Evolutionary conservation across 441 rosid genomes (phyloP).

Genomic region (Brassica hybrid): DNA sequence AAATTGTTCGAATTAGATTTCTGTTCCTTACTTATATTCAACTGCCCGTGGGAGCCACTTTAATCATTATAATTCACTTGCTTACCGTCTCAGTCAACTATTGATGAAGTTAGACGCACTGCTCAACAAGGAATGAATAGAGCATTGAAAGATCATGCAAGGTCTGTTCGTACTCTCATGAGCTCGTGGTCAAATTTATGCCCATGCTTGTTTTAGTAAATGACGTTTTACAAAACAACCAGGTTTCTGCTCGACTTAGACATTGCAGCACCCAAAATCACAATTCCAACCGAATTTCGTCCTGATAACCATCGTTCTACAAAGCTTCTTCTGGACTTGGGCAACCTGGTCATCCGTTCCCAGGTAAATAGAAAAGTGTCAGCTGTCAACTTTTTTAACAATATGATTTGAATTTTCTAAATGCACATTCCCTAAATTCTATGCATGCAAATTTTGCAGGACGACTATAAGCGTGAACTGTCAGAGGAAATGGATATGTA

Average conservation of each 20-base stretch:
- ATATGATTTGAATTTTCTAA: conserved; percentile 17
- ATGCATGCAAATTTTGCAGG: conserved; percentile 58
- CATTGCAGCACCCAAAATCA: conserved; percentile 99
- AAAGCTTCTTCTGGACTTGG: conserved; percentile 95
- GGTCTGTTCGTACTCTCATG: conserved; percentile 53
- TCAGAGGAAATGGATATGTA: conserved; percentile 73
- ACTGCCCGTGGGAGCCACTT: conserved; percentile 16
- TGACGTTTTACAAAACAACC: conserved; percentile 44
- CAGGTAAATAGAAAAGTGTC: conserved; percentile 59
- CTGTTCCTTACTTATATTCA: conserved; percentile 27
- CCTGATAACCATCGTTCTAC: conserved; percentile 79
- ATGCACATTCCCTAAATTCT: conserved; percentile 22
- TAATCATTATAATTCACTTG: conserved; percentile 32
- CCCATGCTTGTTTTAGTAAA: conserved; percentile 23
- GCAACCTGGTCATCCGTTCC: conserved; percentile 88
- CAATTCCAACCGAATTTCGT: conserved; percentile 90
- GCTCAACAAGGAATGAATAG: conserved; percentile 95
- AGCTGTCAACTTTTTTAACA: conserved; percentile 18
- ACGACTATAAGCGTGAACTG: conserved; percentile 56
- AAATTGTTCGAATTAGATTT: conserved; percentile 12
- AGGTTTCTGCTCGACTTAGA: conserved; percentile 98
- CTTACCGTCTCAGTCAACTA: conserved; percentile 74
- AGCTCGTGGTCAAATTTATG: conserved; percentile 26
- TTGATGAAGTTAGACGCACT: conserved; percentile 95
- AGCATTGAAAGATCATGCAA: conserved; percentile 92